Evolutionary conservation across 148 eudicot genomes (phyloP).

Genomic region (Silene latifolia): DNA sequence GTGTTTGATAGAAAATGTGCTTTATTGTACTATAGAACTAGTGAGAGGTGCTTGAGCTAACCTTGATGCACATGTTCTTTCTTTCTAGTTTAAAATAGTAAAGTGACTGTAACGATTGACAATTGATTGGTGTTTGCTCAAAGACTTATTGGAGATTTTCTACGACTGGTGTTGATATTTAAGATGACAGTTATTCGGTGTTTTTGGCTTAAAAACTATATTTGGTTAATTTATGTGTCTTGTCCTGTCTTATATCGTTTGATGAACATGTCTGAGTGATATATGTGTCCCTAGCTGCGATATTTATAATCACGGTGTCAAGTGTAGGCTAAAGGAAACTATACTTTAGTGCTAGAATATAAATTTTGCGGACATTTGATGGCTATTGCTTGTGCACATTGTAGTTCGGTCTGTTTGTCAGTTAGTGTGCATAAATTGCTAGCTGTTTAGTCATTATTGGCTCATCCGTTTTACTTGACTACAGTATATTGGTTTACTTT

Average conservation of each 20-base stretch:
- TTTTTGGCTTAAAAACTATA: neutral
- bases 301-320: neutral
- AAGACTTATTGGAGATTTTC: neutral
- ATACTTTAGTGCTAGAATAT: neutral
- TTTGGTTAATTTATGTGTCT: neutral
- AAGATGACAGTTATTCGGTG: neutral
- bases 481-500: conserved; percentile 6
- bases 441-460: neutral
- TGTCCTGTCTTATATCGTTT: neutral
- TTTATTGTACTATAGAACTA: neutral
- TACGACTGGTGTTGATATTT: neutral
- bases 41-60: neutral
- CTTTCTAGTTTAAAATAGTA: neutral
- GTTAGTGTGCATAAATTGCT: neutral
- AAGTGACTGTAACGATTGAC: neutral
- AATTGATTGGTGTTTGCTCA: neutral
- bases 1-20: neutral
- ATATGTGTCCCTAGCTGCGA: neutral
- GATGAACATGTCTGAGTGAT: neutral
- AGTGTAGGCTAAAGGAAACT: neutral
- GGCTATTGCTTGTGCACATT: neutral
- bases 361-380: neutral
- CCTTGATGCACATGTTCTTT: neutral
- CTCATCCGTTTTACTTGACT: neutral
- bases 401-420: neutral